These are phyloP conservation scores for Leccinum idahoense DNA, from an alignment of 1,284 basidiomycete genomes.

Conservation along the genomic window DNA sequence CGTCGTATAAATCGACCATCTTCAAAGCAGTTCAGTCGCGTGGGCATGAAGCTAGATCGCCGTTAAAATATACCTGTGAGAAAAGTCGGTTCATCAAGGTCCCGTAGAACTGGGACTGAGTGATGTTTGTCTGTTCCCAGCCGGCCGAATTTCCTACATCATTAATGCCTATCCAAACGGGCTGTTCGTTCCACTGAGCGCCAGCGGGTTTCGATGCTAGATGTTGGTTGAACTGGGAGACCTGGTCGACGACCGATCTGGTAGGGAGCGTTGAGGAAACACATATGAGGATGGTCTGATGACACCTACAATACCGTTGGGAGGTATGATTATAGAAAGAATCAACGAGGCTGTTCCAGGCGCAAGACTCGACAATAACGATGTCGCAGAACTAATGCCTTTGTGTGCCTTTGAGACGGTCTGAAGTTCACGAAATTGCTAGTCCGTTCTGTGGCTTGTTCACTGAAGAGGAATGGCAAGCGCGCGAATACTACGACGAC, in stretches of 20 bases:
- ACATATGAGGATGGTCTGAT: not conserved
- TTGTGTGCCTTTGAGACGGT: slow-evolving; percentile 79
- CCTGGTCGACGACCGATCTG: slow-evolving; percentile 58
- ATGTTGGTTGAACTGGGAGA: slow-evolving; percentile 49
- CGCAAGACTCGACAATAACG: slow-evolving; percentile 51
- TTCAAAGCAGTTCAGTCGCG: slow-evolving; percentile 37
- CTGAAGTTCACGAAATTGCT: slow-evolving; percentile 38
- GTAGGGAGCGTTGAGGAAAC: not conserved
- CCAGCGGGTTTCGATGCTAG: slow-evolving; percentile 46
- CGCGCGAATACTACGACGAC: slow-evolving; percentile 69
- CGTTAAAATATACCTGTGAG: slow-evolving; percentile 38
- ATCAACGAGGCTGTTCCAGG: slow-evolving; percentile 61
- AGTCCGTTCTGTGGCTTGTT: slow-evolving; percentile 77
- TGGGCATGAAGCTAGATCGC: slow-evolving; percentile 38
- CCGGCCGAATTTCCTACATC: slow-evolving; percentile 51
- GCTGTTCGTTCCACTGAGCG: slow-evolving; percentile 42
- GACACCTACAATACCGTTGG: slow-evolving; percentile 38
- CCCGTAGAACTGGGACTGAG: slow-evolving; percentile 45
- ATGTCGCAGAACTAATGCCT: slow-evolving; percentile 61
- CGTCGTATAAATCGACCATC: slow-evolving; percentile 49
- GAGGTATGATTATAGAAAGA: slow-evolving; percentile 52
- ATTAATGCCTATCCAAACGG: slow-evolving; percentile 63
- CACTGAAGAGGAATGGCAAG: slow-evolving; percentile 49
- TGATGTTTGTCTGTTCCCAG: slow-evolving; percentile 48
- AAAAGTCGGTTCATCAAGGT: slow-evolving; percentile 52